Base-by-base conservation (phyloP, 805 yeast species). In the Spathaspora arborariae region DNA sequence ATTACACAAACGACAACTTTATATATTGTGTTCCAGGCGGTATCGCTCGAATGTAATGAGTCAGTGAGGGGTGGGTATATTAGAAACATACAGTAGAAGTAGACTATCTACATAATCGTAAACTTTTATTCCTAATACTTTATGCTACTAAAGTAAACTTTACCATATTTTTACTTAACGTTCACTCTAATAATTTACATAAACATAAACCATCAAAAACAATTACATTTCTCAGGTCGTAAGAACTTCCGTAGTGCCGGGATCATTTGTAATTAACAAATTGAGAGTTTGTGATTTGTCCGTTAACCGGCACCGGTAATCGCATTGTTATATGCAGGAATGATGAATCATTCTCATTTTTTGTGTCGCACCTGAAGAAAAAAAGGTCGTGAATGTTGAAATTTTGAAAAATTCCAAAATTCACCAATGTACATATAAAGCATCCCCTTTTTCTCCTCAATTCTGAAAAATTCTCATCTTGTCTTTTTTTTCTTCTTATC, bases 381-480 rank as follows among this genome's bases (percentile, higher is more conserved):
- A 9, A 13, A 13, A 6, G 24, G 24, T 22, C 8, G 27, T 5
- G 27, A 24, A 24, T 24, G 27, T 24, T 16, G 38, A n/a, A n/a
- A n/a, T n/a, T n/a, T 34, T 34, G 37, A 39, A 46, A 42, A 20
- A 42, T 46, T 46, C 42, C 49, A 46, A 13, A 16, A n/a, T n/a
- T n/a, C n/a, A 13, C 35, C 15, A 30, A 24, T 24, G 27, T 4
- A 16, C 49, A 45, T 46, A 46, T 36, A 46, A 37, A 42, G 27
- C 39, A 20, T 20, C 20, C 22, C 39, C 38, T 20, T 36, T 24
- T 40, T 46, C 49, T 42, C 39, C 35, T 42, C 45, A 18, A 13
- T 20, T 24, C 18, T 30, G 33, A 2, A 21, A 35, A 41, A 33
- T 41, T 27, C 20, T 41, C 22, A 27, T 10, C 6, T 24, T 34